Percentiles rank a stretch among this genome's conserved stretches.
These are phyloP conservation scores for Mentha longifolia DNA, from an alignment of 257 asterid genomes.

Conservation along the genomic window DNA sequence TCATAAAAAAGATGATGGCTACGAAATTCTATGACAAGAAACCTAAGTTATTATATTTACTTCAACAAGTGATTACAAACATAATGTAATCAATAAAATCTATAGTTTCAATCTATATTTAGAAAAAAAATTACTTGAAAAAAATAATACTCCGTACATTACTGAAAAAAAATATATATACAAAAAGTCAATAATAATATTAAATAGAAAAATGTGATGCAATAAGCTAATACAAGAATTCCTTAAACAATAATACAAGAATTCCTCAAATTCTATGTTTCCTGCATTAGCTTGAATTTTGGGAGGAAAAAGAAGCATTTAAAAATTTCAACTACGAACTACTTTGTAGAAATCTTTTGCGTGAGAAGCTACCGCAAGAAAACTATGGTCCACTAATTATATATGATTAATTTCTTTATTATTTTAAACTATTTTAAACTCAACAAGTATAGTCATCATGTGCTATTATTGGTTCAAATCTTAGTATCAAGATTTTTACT, in stretches of 20 bases:
- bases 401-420: slow-evolving; percentile 21
- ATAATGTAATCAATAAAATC: too few species aligned
- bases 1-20: neutral
- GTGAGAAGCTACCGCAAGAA: slow-evolving; percentile 52
- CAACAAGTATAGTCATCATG: slow-evolving; percentile 32
- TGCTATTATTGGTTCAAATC: slow-evolving; percentile 32
- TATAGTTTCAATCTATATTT: too few species aligned
- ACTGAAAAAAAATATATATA: neutral
- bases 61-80: too few species aligned
- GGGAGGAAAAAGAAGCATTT: slow-evolving; percentile 4
- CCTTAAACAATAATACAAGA: neutral
- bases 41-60: too few species aligned
- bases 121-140: too few species aligned
- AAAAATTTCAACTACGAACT: slow-evolving; percentile 29
- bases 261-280: slow-evolving; percentile 26
- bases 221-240: neutral
- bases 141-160: too few species aligned
- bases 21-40: neutral
- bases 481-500: slow-evolving; percentile 6
- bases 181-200: neutral
- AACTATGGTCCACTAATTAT: slow-evolving; percentile 41
- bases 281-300: slow-evolving; percentile 29
- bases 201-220: neutral
- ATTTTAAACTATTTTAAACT: neutral
- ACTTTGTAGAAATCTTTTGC: slow-evolving; percentile 48